Conservation (phyloP, 768 basidiomycete genomes). For the Phaeotremella skinneri region DNA sequence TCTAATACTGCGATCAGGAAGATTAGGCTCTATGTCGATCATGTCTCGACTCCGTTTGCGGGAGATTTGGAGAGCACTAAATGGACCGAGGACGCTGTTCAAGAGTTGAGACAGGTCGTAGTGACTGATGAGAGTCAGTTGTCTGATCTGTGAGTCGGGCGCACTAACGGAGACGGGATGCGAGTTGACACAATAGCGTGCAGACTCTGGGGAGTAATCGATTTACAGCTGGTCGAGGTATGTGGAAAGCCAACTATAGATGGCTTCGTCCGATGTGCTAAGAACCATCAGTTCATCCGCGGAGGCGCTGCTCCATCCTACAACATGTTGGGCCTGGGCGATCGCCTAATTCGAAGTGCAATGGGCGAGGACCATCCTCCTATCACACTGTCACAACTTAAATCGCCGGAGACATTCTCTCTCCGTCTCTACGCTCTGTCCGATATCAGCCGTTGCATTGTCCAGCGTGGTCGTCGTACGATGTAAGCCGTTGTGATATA, state of each 20-base stretch:
- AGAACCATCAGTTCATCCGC: too few species aligned
- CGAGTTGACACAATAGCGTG: constrained; percentile 1
- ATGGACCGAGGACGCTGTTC: constrained; percentile 30
- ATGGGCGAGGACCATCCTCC: constrained; percentile 14
- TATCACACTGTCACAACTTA: constrained; percentile 10
- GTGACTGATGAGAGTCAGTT: constrained; percentile 22
- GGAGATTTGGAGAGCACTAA: constrained; percentile 25
- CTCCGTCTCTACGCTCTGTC: constrained; percentile 26
- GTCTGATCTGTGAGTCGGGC: constrained; percentile 23
- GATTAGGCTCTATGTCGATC: constrained; percentile 23
- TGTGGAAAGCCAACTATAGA: too few species aligned
- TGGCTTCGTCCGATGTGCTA: too few species aligned
- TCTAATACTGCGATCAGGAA: constrained; percentile 11
- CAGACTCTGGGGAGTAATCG: constrained; percentile 30
- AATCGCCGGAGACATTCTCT: constrained; percentile 18
- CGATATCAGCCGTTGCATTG: constrained; percentile 29
- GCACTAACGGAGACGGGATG: too few species aligned
- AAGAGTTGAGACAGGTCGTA: constrained; percentile 23
- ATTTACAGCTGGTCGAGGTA: constrained; percentile 26
- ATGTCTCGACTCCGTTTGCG: constrained; percentile 28
- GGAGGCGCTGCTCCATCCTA: constrained; percentile 30
- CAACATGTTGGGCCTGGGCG: constrained; percentile 28
- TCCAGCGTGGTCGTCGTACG: constrained; percentile 20
- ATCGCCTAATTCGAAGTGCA: constrained; percentile 17
- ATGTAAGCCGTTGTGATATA: constrained; percentile 11